Base-by-base conservation (phyloP, 2,329 filamentous ascomycete genomes). In the Geosmithia putterillii region DNA sequence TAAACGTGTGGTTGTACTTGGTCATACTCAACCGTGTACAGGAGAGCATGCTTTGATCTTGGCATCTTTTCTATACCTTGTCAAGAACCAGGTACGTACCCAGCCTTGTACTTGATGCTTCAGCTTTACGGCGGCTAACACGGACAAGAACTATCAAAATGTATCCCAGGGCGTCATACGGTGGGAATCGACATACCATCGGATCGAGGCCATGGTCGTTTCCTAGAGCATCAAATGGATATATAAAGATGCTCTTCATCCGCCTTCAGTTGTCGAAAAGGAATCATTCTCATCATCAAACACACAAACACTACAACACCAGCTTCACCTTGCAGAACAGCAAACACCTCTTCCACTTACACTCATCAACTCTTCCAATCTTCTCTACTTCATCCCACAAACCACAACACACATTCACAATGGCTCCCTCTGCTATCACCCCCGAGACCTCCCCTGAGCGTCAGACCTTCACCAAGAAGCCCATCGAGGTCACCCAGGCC, bases 391-490 rank as follows among this genome's bases (percentile, higher is more conserved):
- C n/a, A 42, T 10, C 17, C 32, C 28, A 43, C 36, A 39, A 23
- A 46, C 28, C 18, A 18, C 12, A 34, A 45, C 40, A 43, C 39
- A 42, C 40, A 18, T 44, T 51, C 53, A 54, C 44, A 46, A 62
- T 62, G 59, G 57, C 58, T 48, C 59, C 59, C 52, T 57, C 55
- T 40, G 59, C 59, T 44, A 57, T 61, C 52, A 52, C 56, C 39
- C 57, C 59, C 25, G 57, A 59, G 48, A 50, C 52, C 43, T 59
- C 57, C 34, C 57, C 58, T 44, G 57, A 56, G 53, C 55, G 57
- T 42, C 41, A 51, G 25, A 48, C 55, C 49, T 51, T 50, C 42
- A 48, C 51, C 48, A 60, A 55, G 51, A 60, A 59, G 53, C 40
- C 50, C 22, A 15, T 48, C 32, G 21, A 12, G 34, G 41, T 14